Percentiles rank a stretch among this genome's conserved stretches.
phyloP scores from a whole-genome alignment of 2,329 filamentous ascomycete genomes.

The Colletotrichum scovillei region DNA sequence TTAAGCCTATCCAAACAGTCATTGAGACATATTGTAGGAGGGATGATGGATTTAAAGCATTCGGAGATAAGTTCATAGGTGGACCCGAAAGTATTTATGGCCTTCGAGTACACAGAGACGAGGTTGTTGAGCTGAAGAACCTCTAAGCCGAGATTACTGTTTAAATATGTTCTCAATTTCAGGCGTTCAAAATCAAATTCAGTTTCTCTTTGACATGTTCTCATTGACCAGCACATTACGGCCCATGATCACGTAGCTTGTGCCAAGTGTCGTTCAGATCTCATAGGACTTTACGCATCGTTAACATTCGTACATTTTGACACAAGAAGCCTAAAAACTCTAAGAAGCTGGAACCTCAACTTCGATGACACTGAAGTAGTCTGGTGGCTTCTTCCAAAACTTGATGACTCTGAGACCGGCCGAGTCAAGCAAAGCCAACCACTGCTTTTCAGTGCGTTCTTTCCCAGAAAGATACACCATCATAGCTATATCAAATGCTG shows the following conservation, averaged over 20 bases:
- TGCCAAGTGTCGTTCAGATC: not conserved
- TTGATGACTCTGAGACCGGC: constrained; percentile 14
- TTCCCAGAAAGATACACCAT: constrained; percentile 5
- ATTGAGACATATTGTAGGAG: constrained; percentile 30
- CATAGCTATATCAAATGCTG: constrained; percentile 10
- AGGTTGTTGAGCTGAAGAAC: constrained; percentile 17
- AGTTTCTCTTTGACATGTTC: no score
- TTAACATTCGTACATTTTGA: not conserved
- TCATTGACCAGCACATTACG: no score
- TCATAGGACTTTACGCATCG: no score
- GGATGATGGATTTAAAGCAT: constrained; percentile 24
- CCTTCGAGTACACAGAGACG: not conserved
- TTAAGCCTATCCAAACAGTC: constrained; percentile 20
- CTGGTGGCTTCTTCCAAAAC: constrained; percentile 24
- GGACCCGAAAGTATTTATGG: constrained; percentile 4
- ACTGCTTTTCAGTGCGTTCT: constrained; percentile 23
- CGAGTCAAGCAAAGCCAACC: constrained; percentile 19
- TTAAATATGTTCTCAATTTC: not conserved
- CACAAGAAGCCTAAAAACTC: not conserved
- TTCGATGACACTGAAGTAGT: constrained; percentile 10
- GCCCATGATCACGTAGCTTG: not conserved
- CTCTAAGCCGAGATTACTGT: not conserved
- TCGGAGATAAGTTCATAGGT: constrained; percentile 25
- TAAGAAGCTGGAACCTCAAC: not conserved
- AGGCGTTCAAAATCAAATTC: no score